Base-by-base conservation (phyloP, 768 basidiomycete genomes). In the Amanita polypyramis region DNA sequence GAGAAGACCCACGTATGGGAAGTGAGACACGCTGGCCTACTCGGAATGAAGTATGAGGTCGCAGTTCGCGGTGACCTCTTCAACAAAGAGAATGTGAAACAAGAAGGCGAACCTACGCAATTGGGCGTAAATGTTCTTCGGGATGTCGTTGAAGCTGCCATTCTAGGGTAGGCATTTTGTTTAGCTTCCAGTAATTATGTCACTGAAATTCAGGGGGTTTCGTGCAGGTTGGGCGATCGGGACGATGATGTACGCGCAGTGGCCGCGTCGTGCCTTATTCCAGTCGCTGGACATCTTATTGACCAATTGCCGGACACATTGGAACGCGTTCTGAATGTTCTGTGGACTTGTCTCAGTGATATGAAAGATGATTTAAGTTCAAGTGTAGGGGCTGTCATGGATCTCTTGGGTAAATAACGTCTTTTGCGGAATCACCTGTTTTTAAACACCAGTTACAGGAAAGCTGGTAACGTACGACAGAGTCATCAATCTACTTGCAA, bases 221-320 rank as follows among this genome's bases (percentile, higher is more conserved):
- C 11, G 14, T 29, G 20, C 59, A 94, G 94, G 11, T 77, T 99
- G 19, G 74, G 82, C 15, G 96, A 98, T 59, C 72, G 73, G 2
- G 96, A 98, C 56, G 96, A 99, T 56, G 96, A 99, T 61, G 96
- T 99, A 40, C 85, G 94, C 34, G 85, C 91, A 0, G 93, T 96
- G 0, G 94, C 94, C 1, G 95, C 96, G 10, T 81, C 88, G 1
- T 95, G 94, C 58, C 66, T 99, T 33, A 67, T 89, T 4, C 96
- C 96, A 1, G 80, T 99, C n/a, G 82, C 89, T 0, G 72, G 74
- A 1, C 80, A 83, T 52, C 75, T 99, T 29, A 90, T 96, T 3
- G 68, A 78, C 21, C 76, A 79, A 51, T 65, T 97, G 6, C 79
- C 82, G 7, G 78, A 82, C 37, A 79, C 82, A 9, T 70, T 97